phyloP scores from a whole-genome alignment of 257 asterid species.

The Solanum lycopersicoides region DNA sequence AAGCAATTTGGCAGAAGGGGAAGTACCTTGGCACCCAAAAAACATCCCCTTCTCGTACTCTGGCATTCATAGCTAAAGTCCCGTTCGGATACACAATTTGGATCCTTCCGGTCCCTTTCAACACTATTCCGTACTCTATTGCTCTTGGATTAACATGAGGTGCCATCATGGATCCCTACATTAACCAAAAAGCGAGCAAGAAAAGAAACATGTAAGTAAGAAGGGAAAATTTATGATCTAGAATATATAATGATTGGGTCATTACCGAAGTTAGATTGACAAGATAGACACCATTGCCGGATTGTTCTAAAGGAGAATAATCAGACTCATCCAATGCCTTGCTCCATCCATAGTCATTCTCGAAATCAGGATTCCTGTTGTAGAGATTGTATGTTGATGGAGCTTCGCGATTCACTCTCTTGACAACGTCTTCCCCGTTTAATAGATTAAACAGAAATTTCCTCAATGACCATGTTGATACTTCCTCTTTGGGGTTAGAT shows the following conservation, averaged over 20 bases:
- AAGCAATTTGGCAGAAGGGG: conserved; percentile 90
- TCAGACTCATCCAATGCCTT: conserved; percentile 46
- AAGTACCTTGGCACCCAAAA: conserved; percentile 74
- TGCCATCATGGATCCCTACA: conserved; percentile 95
- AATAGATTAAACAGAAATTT: conserved; percentile 31
- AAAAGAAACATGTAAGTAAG: not conserved
- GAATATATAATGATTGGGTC: not conserved
- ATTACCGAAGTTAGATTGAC: conserved; percentile 68
- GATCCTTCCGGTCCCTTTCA: conserved; percentile 47
- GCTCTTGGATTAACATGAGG: conserved; percentile 86
- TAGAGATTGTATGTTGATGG: conserved; percentile 58
- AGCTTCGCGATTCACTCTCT: conserved; percentile 6
- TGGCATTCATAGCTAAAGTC: conserved; percentile 66
- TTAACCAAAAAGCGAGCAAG: not conserved
- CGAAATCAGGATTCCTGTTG: conserved; percentile 41
- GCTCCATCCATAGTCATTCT: conserved; percentile 74
- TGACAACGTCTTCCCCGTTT: not conserved
- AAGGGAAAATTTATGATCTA: not conserved
- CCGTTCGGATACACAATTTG: conserved; percentile 75
- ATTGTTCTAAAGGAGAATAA: conserved; percentile 43
- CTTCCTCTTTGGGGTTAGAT: not conserved
- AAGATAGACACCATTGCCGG: conserved; percentile 49
- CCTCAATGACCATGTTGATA: conserved; percentile 45
- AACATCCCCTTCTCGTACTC: conserved; percentile 59
- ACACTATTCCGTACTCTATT: conserved; percentile 59